Conservation (phyloP, 805 yeast genomes). For the Sugiyamaella floridensis region DNA sequence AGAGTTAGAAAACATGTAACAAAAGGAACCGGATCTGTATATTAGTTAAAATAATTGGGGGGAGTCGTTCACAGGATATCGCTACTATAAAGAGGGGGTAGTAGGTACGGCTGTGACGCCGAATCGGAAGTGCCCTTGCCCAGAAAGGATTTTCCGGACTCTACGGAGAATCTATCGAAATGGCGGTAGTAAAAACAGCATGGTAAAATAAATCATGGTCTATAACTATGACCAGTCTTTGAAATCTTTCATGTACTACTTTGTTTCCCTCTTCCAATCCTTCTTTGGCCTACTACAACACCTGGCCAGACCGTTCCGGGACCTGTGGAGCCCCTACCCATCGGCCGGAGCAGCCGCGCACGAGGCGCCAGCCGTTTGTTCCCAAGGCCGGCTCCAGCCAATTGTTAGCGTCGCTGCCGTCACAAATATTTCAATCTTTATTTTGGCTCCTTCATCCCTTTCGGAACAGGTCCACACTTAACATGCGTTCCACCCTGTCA, state of each 20-base stretch:
- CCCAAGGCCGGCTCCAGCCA: background rate
- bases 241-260: too few relatives aligned
- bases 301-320: too few relatives aligned
- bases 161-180: too few relatives aligned
- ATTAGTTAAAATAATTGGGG: too few relatives aligned
- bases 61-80: too few relatives aligned
- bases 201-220: too few relatives aligned
- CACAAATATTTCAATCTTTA: background rate
- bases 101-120: background rate
- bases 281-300: too few relatives aligned
- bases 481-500: slow-evolving; percentile 5
- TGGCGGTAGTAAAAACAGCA: too few relatives aligned
- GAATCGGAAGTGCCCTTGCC: background rate
- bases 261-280: too few relatives aligned
- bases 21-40: too few relatives aligned
- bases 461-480: background rate
- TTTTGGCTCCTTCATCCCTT: background rate
- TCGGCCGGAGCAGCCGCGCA: background rate
- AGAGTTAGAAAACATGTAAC: background rate
- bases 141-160: background rate
- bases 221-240: too few relatives aligned
- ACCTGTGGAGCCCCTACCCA: background rate
- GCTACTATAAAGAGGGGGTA: background rate
- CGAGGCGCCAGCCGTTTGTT: background rate
- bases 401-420: background rate